Evolutionary conservation across 1,284 basidiomycete species (phyloP).

Genomic region (Retiboletus fuscus): DNA sequence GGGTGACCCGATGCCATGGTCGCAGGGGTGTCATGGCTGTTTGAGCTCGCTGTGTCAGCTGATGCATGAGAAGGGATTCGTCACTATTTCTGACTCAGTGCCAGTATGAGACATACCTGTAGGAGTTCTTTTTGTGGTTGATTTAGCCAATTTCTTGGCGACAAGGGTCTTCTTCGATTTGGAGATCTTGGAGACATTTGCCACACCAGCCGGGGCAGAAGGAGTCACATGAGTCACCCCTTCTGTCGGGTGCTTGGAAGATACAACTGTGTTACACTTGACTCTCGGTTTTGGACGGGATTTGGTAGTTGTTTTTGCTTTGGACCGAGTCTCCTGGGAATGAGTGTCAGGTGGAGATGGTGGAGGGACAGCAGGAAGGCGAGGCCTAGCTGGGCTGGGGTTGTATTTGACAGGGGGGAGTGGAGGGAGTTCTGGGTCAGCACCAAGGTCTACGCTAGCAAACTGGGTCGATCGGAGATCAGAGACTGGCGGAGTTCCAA

Average conservation of each 20-base stretch:
- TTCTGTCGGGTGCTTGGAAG: not conserved
- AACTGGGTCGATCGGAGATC: not conserved
- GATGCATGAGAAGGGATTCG: too few relatives aligned
- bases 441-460: not conserved
- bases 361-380: conserved; percentile 11
- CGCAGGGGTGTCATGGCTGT: too few relatives aligned
- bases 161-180: too few relatives aligned
- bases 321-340: too few relatives aligned
- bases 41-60: too few relatives aligned
- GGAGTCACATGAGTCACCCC: not conserved
- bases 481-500: not conserved
- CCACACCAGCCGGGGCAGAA: not conserved
- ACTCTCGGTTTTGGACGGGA: conserved; percentile 2
- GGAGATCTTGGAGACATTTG: not conserved
- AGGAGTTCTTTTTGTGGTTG: too few relatives aligned
- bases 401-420: not conserved
- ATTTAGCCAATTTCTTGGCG: too few relatives aligned
- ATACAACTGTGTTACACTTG: not conserved
- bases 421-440: not conserved
- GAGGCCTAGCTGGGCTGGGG: conserved; percentile 2
- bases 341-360: too few relatives aligned
- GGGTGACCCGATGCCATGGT: too few relatives aligned
- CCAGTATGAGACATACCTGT: too few relatives aligned
- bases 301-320: not conserved
- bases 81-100: too few relatives aligned